These are phyloP conservation scores for Scopulariopsis brevicaulis DNA, from an alignment of 2,329 filamentous ascomycete genomes.

Conservation along the genomic window DNA sequence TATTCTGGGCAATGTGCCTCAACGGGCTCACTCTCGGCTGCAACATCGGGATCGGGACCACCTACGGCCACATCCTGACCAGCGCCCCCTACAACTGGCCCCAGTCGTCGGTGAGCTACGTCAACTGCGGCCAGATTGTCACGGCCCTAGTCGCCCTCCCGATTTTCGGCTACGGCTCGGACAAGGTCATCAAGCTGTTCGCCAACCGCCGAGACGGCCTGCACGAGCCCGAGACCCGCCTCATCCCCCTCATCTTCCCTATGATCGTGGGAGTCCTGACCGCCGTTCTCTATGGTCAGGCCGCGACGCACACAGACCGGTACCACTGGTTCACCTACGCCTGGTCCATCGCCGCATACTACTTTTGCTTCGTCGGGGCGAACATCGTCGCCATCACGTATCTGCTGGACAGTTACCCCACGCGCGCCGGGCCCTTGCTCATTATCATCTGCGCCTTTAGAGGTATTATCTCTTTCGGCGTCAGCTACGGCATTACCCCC, in stretches of 20 bases:
- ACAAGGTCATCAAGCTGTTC: constrained; percentile 20
- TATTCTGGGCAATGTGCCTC: constrained; percentile 1
- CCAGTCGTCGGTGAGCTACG: constrained; percentile 19
- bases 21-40: constrained; percentile 22
- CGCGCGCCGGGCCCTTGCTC: constrained; percentile 14
- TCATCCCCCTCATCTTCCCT: constrained; percentile 22
- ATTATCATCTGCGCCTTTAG: constrained; percentile 13
- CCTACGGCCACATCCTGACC: constrained; percentile 23
- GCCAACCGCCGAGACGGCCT: constrained; percentile 23
- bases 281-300: constrained; percentile 23
- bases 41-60: constrained; percentile 29
- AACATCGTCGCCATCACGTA: constrained; percentile 16
- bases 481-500: constrained; percentile 12
- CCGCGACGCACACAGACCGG: constrained; percentile 18
- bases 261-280: constrained; percentile 23
- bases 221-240: constrained; percentile 26
- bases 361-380: constrained; percentile 15
- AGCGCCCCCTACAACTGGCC: constrained; percentile 24
- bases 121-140: constrained; percentile 26
- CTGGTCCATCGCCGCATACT: constrained; percentile 14
- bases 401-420: constrained; percentile 15
- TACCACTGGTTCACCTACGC: constrained; percentile 23
- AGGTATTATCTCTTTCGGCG: constrained; percentile 14
- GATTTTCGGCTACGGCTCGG: constrained; percentile 23
- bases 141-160: constrained; percentile 23